Base-by-base conservation (phyloP, 208 protist genomes). In the Vickermania ingenoplastis region DNA sequence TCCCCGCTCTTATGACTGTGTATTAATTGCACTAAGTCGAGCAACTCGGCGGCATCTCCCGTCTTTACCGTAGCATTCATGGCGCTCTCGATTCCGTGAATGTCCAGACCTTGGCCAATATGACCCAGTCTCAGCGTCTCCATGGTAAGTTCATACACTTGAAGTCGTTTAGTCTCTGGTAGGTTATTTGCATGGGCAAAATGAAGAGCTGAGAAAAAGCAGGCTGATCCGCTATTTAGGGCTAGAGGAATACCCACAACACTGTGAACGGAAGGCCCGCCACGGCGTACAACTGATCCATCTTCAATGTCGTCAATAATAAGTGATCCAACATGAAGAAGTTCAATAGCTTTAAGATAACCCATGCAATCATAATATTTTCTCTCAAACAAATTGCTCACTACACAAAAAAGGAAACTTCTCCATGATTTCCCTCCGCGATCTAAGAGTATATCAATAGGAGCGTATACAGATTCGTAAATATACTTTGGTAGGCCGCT, bases 221-320 rank as follows among this genome's bases (percentile, higher is more conserved):
- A 83, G 21, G 70, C 71, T 2, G 71, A 83, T 13, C 83, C 83
- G 41, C 77, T 67, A 60, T 91, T 91, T 29, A 91, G 79, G 2
- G 83, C 79, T 14, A 71, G 70, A 0, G 75, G 48, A 17, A 83
- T 41, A 13, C 80, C 80, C 58, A 75, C 79, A 22, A 69, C 69
- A 4, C 80, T n/a, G 64, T 87, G 83, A 5, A 73, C 72, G 52
- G 72, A 76, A 3, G 59, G 29, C 25, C 73, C 75, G 27, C 83
- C 80, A 31, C 83, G 71, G n/a, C 83, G 69, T 3, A 83, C 60
- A n/a, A 71, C 25, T 7, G 83, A 86, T 36, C 79, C 63, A 50
- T 91, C 83, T 36, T 91, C 63, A 59, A 91, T 80, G 61, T 91
- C 83, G 52, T 91, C 80, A 48, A 91, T 85, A 53, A 87, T 80